Percentiles rank a stretch among this genome's conserved stretches.
Conservation (phyloP, 345 rosid genomes). For the Gossypium bickii region DNA sequence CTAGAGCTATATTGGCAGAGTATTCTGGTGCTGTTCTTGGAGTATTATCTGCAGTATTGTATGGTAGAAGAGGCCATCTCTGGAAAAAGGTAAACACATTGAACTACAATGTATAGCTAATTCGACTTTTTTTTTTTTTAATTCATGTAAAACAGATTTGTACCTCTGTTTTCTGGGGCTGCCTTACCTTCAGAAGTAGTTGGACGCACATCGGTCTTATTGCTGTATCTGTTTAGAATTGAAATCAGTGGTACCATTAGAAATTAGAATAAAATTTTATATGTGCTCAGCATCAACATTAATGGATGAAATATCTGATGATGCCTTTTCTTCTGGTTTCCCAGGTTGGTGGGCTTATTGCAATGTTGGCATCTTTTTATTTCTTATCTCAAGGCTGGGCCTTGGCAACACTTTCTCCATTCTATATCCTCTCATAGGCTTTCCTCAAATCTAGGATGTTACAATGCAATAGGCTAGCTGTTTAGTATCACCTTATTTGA, state of each 20-base stretch:
- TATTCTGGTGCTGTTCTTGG: constrained; percentile 99
- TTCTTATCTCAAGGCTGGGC: constrained; percentile 98
- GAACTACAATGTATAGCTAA: constrained; percentile 9
- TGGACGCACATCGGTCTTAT: neutral
- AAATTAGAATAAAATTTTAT: neutral
- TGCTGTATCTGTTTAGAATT: neutral
- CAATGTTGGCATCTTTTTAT: constrained; percentile 82
- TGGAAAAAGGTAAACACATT: constrained; percentile 77
- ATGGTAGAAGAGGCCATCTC: constrained; percentile 66
- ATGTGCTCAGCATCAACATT: neutral
- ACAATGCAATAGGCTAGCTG: constrained; percentile 3
- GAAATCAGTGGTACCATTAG: neutral
- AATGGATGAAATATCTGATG: neutral
- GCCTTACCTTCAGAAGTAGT: neutral
- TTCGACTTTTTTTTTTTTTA: neutral
- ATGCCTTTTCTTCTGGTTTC: constrained; percentile 20
- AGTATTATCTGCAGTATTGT: constrained; percentile 82
- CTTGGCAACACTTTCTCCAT: constrained; percentile 69
- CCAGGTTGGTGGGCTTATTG: constrained; percentile 89
- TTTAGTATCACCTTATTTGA: constrained; percentile 10
- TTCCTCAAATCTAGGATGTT: neutral
- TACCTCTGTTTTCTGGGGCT: neutral
- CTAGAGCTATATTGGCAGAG: constrained; percentile 84
- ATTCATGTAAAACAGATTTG: neutral
- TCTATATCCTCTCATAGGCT: constrained; percentile 64